Conservation (phyloP, 2,329 filamentous ascomycete species). For the Cyphellophora europaea region DNA sequence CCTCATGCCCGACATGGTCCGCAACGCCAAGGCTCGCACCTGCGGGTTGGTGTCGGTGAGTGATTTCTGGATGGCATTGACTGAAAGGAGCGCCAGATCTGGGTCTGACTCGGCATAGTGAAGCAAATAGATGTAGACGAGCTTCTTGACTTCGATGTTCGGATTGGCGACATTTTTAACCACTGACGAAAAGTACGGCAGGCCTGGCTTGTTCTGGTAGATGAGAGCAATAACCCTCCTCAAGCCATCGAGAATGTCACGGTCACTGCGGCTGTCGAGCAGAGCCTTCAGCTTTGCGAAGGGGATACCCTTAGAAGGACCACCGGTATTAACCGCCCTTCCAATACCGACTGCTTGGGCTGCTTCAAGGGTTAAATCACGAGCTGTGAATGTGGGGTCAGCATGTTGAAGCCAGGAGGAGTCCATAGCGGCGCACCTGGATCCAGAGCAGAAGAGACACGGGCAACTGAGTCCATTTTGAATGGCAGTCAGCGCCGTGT, state of each 20-base stretch:
- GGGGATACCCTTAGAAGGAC: conserved; percentile 58
- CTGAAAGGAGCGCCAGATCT: conserved; percentile 87
- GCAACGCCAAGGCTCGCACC: conserved; percentile 80
- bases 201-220: conserved; percentile 79
- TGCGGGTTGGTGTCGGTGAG: conserved; percentile 87
- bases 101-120: conserved; percentile 95
- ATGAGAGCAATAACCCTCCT: conserved; percentile 91
- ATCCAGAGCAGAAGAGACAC: conserved; percentile 89
- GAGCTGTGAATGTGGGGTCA: conserved; percentile 49
- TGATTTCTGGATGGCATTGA: conserved; percentile 98
- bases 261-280: conserved; percentile 84
- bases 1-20: conserved; percentile 95
- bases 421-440: conserved; percentile 51
- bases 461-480: conserved; percentile 87
- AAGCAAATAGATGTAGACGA: conserved; percentile 96
- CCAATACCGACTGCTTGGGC: conserved; percentile 70
- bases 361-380: conserved; percentile 94
- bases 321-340: conserved; percentile 42
- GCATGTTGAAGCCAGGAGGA: conserved; percentile 12
- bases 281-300: conserved; percentile 87
- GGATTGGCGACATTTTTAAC: conserved; percentile 96
- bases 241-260: conserved; percentile 85
- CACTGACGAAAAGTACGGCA: conserved; percentile 92
- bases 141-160: conserved; percentile 90
- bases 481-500: background rate